Base-by-base conservation (phyloP, 352 stramenopile genomes). In the Phytopythium helicoides region DNA sequence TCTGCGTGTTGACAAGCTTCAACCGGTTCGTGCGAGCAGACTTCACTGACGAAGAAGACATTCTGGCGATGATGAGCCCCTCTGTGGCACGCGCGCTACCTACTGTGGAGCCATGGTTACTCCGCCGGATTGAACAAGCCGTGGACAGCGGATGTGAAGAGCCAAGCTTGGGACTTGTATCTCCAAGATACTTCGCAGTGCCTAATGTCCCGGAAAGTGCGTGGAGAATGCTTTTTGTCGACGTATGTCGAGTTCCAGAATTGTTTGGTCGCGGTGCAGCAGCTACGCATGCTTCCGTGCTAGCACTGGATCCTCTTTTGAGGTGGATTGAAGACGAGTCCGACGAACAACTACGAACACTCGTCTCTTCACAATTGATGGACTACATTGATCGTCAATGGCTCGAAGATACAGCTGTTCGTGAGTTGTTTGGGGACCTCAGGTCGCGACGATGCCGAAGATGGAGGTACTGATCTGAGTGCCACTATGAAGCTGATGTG, bases 271-370 rank as follows among this genome's bases (percentile, higher is more conserved):
- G 54, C 56, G 47, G 47, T 11, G 7, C 45, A 21, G 39, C 26
- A 9, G 48, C 28, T 2, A 9, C 45, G 3, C 3, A 18, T 9
- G 37, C 14, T 6, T 35, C 40, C 2, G 36, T 35, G 21, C 12
- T n/a, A 6, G 66, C 54, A 7, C 51, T 83, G 18, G 39, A 61
- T 8, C 41, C 71, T 12, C 22, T 84, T 10, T 54, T 88, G 18
- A 49, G 66, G 50, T 88, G 74, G 81, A 65, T 89, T 26, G 56
- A 73, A 33, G 26, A 18, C 3, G 81, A 89, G 19, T 7, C 56
- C 19, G 51, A 77, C 36, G 8, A 53, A 6, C 23, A 35, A 4
- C 15, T 66, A 3, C 87, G 80, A 26, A 57, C 62, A 9, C 59
- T 18, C 0, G 50, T 89, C n/a, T 89, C 81, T 14, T 54, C 42